A percentile compares a stretch with the other conserved stretches of the same genome.
phyloP scores from a whole-genome alignment of 768 basidiomycete genomes.

The Sistotremastrum suecicum region DNA sequence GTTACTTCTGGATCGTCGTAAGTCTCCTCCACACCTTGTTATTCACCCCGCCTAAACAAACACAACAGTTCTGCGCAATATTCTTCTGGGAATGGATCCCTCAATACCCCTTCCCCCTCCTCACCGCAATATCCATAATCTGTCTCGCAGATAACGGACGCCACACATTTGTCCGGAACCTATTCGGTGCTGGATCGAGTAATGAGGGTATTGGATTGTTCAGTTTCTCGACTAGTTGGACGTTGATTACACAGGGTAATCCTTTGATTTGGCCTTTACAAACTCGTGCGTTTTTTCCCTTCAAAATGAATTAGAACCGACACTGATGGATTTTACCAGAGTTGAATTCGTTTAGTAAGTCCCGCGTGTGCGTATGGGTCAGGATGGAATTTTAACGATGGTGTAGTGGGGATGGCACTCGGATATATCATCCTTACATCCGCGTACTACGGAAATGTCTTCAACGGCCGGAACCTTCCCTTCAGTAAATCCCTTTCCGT shows the following conservation, averaged over 20 bases:
- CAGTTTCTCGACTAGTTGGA: constrained; percentile 35
- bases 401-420: constrained; percentile 31
- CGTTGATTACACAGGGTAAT: constrained; percentile 38
- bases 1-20: constrained; percentile 40
- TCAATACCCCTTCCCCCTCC: constrained; percentile 25
- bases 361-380: neutral
- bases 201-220: constrained; percentile 38
- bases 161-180: constrained; percentile 25
- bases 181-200: constrained; percentile 31
- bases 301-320: neutral
- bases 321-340: constrained; percentile 11
- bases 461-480: constrained; percentile 28
- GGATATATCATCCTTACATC: constrained; percentile 30
- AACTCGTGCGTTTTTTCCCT: constrained; percentile 25
- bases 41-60: neutral
- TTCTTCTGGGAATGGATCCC: constrained; percentile 34
- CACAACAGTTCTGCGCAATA: constrained; percentile 24
- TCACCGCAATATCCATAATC: constrained; percentile 35
- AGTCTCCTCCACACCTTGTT: constrained; percentile 4
- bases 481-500: constrained; percentile 8
- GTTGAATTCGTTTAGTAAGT: constrained; percentile 29
- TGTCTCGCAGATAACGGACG: constrained; percentile 35
- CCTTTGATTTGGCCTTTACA: constrained; percentile 43
- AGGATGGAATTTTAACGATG: neutral
- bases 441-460: constrained; percentile 29